These are phyloP conservation scores for Coemansia sp. DNA, from an alignment of 192 early-diverging fungal genomes.

Conservation along the genomic window DNA sequence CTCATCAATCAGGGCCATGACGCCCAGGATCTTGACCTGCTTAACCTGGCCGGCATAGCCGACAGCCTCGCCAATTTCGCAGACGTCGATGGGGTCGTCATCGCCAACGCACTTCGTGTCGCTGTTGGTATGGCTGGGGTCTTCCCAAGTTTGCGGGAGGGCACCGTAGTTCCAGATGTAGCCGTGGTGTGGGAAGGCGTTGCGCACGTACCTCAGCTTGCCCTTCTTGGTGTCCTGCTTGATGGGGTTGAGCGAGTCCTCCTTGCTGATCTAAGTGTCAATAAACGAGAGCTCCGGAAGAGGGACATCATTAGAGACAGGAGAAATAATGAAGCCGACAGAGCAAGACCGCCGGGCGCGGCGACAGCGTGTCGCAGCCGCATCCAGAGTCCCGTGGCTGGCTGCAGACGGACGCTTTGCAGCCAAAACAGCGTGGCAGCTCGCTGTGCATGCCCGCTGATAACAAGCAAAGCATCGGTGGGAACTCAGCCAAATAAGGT, in stretches of 20 bases:
- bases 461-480: neutral
- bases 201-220: constrained; percentile 96
- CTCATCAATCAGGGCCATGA: constrained; percentile 98
- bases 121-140: constrained; percentile 80
- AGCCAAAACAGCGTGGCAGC: no score
- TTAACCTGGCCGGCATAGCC: constrained; percentile 92
- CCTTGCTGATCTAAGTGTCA: constrained; percentile 76
- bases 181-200: constrained; percentile 99
- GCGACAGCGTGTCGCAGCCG: neutral
- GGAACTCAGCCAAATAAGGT: neutral
- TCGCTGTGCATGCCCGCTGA: no score
- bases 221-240: constrained; percentile 99
- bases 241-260: constrained; percentile 96
- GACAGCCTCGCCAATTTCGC: constrained; percentile 96
- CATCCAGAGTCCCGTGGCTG: neutral
- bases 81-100: constrained; percentile 96
- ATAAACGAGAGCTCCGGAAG: constrained; percentile 11
- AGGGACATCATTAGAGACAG: constrained; percentile 1
- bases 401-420: no score
- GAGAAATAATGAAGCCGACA: no score
- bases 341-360: neutral
- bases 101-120: constrained; percentile 96
- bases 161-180: constrained; percentile 99
- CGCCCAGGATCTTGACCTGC: constrained; percentile 97
- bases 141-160: constrained; percentile 99